Conservation (phyloP, 441 rosid genomes). For the Erodium texanum region DNA sequence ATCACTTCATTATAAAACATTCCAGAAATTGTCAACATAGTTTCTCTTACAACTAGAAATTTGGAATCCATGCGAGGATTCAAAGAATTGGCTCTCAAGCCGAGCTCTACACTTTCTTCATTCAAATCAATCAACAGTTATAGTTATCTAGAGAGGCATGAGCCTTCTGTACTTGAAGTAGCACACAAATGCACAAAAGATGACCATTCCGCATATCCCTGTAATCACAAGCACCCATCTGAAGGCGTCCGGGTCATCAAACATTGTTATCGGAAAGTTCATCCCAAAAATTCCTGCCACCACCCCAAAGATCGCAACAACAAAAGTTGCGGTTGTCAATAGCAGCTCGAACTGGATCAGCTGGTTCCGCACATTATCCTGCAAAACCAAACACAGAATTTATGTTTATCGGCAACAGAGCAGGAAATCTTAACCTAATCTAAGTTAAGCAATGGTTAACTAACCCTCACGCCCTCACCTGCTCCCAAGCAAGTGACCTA, state of each 20-base stretch:
- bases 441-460: too few species aligned
- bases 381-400: conserved; percentile 15
- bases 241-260: conserved; percentile 60
- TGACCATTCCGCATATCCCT: conserved; percentile 46
- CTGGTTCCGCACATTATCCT: conserved; percentile 96
- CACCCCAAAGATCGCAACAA: conserved; percentile 90
- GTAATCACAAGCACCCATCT: conserved; percentile 81
- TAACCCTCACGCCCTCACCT: too few species aligned
- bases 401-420: too few species aligned
- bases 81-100: too few species aligned
- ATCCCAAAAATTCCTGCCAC: conserved; percentile 96
- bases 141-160: conserved; percentile 64
- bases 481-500: too few species aligned
- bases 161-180: conserved; percentile 88
- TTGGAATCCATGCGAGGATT: too few species aligned
- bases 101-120: too few species aligned
- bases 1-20: too few species aligned
- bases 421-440: too few species aligned
- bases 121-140: neutral
- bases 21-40: too few species aligned
- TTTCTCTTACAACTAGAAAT: too few species aligned
- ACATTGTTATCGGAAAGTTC: conserved; percentile 64
- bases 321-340: conserved; percentile 86
- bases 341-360: conserved; percentile 92
- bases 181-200: conserved; percentile 73